Conservation (phyloP, 768 basidiomycete genomes). For the Pleurotus djamor region DNA sequence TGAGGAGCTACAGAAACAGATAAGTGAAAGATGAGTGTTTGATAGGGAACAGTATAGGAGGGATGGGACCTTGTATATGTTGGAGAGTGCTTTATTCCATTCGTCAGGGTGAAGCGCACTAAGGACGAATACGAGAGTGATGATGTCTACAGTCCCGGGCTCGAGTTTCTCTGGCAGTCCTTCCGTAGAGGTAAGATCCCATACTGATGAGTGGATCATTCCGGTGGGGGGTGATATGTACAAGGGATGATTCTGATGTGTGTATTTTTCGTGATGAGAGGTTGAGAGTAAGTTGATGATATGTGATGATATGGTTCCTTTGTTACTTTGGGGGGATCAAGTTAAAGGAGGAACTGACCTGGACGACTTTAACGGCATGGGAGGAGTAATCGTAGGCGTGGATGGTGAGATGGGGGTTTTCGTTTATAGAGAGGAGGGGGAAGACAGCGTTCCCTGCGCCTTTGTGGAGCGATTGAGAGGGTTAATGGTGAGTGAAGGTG, state of each 20-base stretch:
- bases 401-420: slow-evolving; percentile 73
- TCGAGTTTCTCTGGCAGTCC: slow-evolving; percentile 62
- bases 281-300: not conserved
- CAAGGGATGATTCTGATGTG: slow-evolving; percentile 61
- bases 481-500: not conserved
- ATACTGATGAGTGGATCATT: slow-evolving; percentile 75
- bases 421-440: slow-evolving; percentile 80
- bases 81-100: slow-evolving; percentile 81
- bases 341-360: slow-evolving; percentile 44
- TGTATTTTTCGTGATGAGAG: not conserved
- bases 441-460: slow-evolving; percentile 96
- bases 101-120: slow-evolving; percentile 93
- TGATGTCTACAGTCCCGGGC: slow-evolving; percentile 77
- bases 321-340: too few relatives aligned
- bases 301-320: too few relatives aligned
- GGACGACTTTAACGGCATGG: slow-evolving; percentile 87
- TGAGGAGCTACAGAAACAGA: slow-evolving; percentile 63
- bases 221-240: slow-evolving; percentile 70
- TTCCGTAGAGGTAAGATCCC: slow-evolving; percentile 78
- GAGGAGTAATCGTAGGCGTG: slow-evolving; percentile 90
- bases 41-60: not conserved
- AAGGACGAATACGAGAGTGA: slow-evolving; percentile 91
- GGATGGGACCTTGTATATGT: slow-evolving; percentile 65
- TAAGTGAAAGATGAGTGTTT: not conserved
- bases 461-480: slow-evolving; percentile 26